These are phyloP conservation scores for Suaeda aralocaspica DNA, from an alignment of 148 eudicot species.

Conservation along the genomic window DNA sequence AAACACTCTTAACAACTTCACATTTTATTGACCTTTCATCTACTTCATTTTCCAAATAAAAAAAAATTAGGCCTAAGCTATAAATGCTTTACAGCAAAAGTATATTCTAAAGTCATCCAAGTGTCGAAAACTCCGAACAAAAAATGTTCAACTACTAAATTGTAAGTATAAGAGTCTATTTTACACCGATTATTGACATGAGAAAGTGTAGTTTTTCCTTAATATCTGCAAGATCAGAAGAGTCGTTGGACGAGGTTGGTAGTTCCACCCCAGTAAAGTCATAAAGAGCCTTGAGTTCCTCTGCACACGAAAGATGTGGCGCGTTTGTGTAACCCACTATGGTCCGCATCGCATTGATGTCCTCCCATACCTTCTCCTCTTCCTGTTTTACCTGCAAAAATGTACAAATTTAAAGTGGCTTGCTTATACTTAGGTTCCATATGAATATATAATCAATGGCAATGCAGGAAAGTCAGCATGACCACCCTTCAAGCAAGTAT, in stretches of 20 bases:
- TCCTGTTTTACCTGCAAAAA: constrained; percentile 29
- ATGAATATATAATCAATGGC: neutral
- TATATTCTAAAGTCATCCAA: neutral
- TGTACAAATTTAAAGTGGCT: neutral
- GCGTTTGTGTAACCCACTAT: constrained; percentile 61
- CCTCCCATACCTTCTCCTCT: constrained; percentile 55
- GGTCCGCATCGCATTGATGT: constrained; percentile 46
- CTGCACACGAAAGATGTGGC: constrained; percentile 32
- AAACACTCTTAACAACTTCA: neutral
- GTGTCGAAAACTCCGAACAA: neutral
- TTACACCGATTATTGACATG: constrained; percentile 71
- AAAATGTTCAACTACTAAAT: constrained; percentile 16
- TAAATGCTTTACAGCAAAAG: neutral
- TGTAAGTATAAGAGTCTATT: constrained; percentile 26
- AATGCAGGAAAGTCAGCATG: neutral
- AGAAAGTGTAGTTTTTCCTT: constrained; percentile 52
- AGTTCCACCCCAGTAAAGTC: constrained; percentile 79
- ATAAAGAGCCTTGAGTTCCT: constrained; percentile 69
- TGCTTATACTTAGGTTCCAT: neutral
- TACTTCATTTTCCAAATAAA: neutral
- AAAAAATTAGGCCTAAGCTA: neutral
- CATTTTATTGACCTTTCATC: neutral
- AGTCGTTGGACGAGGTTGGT: constrained; percentile 34
- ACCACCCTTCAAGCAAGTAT: neutral
- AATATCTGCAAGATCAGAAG: constrained; percentile 36